These are phyloP conservation scores for Tetrahymena borealis DNA, from an alignment of 73 alveolate species.

Conservation along the genomic window DNA sequence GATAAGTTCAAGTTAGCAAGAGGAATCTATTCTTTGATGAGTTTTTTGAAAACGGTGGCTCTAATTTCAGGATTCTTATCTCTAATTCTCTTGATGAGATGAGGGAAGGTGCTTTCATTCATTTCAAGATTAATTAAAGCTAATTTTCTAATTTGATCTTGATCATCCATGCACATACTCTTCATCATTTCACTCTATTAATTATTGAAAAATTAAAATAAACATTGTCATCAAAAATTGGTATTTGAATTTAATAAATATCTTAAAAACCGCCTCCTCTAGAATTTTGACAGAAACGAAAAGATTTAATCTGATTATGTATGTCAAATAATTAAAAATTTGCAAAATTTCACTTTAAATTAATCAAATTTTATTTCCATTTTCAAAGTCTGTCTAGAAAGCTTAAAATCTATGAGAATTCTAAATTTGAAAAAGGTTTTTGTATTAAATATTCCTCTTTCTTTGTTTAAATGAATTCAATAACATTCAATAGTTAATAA, in stretches of 20 bases:
- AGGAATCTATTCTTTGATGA: slow-evolving; percentile 17
- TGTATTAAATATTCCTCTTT: too few species aligned
- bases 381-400: too few species aligned
- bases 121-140: slow-evolving; percentile 33
- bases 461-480: too few species aligned
- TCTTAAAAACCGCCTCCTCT: too few species aligned
- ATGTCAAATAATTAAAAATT: too few species aligned
- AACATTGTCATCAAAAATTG: neutral
- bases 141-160: slow-evolving; percentile 17
- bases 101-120: slow-evolving; percentile 31
- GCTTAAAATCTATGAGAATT: too few species aligned
- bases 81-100: slow-evolving; percentile 29
- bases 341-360: too few species aligned
- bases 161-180: slow-evolving; percentile 33
- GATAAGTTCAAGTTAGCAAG: neutral
- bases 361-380: too few species aligned
- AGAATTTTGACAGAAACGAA: too few species aligned
- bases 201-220: neutral
- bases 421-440: too few species aligned
- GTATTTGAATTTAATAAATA: neutral
- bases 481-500: too few species aligned
- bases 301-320: too few species aligned
- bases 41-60: slow-evolving; percentile 11
- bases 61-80: slow-evolving; percentile 28
- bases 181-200: slow-evolving; percentile 12